Evolutionary conservation across 805 yeast genomes (phyloP).

Genomic region (Candida maltosa): DNA sequence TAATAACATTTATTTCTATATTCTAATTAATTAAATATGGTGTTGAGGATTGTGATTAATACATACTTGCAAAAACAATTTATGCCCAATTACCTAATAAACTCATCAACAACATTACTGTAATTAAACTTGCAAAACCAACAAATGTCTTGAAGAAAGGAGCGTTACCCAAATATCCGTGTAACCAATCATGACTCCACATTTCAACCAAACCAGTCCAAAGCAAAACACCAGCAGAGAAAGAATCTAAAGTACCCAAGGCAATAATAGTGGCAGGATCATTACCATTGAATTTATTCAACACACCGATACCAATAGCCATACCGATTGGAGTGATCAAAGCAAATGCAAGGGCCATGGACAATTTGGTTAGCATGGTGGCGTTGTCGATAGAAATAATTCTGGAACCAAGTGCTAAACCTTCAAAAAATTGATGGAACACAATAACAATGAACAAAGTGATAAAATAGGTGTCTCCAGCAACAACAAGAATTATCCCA

Average conservation of each 20-base stretch:
- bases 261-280: constrained; percentile 26
- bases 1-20: no score
- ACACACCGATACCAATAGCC: constrained; percentile 29
- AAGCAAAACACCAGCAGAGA: constrained; percentile 31
- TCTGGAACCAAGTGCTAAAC: constrained; percentile 26
- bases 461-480: constrained; percentile 25
- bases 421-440: constrained; percentile 33
- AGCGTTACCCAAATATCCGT: constrained; percentile 17
- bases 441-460: constrained; percentile 26
- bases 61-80: no score
- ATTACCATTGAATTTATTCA: constrained; percentile 24
- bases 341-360: constrained; percentile 20
- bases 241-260: constrained; percentile 29
- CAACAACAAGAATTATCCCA: constrained; percentile 27
- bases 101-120: constrained; percentile 27
- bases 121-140: constrained; percentile 14
- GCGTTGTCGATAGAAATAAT: constrained; percentile 14
- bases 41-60: no score
- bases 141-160: constrained; percentile 10
- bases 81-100: constrained; percentile 32
- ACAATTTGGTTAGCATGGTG: constrained; percentile 8
- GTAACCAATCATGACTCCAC: constrained; percentile 28
- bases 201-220: constrained; percentile 31
- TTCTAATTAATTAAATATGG: no score
- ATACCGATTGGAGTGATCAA: constrained; percentile 27